A percentile compares a stretch with the other conserved stretches of the same genome.
These are phyloP conservation scores for Kwoniella mangroviensis DNA, from an alignment of 768 basidiomycete species.

Conservation along the genomic window DNA sequence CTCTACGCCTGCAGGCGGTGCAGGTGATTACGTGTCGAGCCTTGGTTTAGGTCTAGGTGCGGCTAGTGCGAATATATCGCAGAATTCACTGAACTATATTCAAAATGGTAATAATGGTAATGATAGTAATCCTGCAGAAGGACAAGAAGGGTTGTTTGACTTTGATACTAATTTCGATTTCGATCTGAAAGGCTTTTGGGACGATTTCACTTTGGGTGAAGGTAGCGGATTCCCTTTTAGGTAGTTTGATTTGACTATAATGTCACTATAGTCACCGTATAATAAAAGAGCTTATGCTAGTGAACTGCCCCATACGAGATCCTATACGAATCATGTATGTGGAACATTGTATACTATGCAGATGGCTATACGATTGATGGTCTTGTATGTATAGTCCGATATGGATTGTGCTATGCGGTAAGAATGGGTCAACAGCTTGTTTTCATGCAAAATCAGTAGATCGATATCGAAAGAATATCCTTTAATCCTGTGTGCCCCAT, in stretches of 20 bases:
- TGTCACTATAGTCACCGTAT: too few species aligned
- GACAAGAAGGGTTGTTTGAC: constrained; percentile 39
- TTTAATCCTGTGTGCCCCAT: neutral
- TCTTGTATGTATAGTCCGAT: too few species aligned
- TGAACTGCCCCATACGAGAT: too few species aligned
- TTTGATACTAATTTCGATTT: constrained; percentile 46
- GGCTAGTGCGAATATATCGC: constrained; percentile 1
- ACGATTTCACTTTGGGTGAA: constrained; percentile 47
- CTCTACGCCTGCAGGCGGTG: neutral
- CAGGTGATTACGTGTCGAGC: constrained; percentile 4
- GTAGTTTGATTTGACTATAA: neutral
- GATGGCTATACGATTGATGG: too few species aligned
- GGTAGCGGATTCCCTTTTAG: constrained; percentile 45
- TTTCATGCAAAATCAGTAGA: too few species aligned
- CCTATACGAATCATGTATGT: too few species aligned
- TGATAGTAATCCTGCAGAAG: neutral
- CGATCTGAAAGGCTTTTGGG: constrained; percentile 50
- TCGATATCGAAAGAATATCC: neutral
- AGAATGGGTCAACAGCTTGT: too few species aligned
- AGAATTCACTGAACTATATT: neutral
- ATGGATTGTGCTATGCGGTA: too few species aligned
- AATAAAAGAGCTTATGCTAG: too few species aligned
- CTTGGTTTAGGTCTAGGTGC: constrained; percentile 8
- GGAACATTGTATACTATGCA: too few species aligned
- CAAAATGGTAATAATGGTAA: neutral